Conservation (phyloP, 805 yeast species). For the Metschnikowia lunata region DNA sequence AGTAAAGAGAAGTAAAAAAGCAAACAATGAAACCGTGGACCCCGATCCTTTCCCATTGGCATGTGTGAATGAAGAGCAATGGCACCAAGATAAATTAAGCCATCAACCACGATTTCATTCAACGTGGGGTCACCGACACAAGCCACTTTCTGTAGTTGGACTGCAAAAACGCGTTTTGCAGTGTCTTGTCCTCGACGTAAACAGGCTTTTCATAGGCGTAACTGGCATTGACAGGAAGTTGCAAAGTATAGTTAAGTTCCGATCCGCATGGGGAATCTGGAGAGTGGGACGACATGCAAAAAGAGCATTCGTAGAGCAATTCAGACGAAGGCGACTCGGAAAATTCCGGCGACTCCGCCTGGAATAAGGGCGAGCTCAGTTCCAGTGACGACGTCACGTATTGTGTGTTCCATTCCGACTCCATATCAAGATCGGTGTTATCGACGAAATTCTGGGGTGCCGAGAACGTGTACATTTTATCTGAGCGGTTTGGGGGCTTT, state of each 20-base stretch:
- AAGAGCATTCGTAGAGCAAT: conserved; percentile 18
- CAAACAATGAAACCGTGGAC: too few species aligned
- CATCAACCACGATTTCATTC: background rate
- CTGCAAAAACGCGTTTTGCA: conserved; percentile 12
- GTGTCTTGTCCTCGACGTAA: conserved; percentile 11
- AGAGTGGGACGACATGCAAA: conserved; percentile 15
- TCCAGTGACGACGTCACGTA: conserved; percentile 9
- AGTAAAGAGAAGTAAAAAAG: too few species aligned
- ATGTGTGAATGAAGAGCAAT: too few species aligned
- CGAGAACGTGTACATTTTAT: conserved; percentile 13
- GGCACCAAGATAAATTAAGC: too few species aligned
- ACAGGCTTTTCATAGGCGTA: conserved; percentile 11
- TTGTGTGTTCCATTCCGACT: conserved; percentile 21
- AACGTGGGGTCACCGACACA: conserved; percentile 18
- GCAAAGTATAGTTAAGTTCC: conserved; percentile 11
- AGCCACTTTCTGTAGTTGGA: conserved; percentile 22
- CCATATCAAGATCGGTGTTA: conserved; percentile 17
- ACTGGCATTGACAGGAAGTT: conserved; percentile 12
- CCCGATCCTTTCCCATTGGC: too few species aligned
- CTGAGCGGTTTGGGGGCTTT: too few species aligned
- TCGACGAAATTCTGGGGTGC: conserved; percentile 16
- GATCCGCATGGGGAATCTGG: conserved; percentile 15
- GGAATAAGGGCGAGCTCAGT: conserved; percentile 2
- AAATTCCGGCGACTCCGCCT: conserved; percentile 8
- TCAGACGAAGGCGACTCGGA: conserved; percentile 4